Evolutionary conservation across 164 flowering plant species (phyloP).

Genomic region (Euptelea pleiosperma): DNA sequence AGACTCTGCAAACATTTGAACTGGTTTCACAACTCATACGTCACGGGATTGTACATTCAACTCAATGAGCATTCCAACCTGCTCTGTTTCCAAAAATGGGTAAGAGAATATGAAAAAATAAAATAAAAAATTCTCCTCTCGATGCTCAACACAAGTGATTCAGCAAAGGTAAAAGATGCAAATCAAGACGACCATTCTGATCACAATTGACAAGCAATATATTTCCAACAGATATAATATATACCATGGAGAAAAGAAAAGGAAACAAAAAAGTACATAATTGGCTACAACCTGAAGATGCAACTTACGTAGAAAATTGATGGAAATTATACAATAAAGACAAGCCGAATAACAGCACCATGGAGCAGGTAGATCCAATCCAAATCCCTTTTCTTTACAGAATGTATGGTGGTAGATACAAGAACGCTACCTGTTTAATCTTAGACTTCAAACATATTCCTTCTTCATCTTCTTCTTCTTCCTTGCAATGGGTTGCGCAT

Average conservation of each 20-base stretch:
- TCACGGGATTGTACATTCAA: too few relatives aligned
- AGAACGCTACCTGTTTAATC: slow-evolving; percentile 27
- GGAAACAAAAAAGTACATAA: slow-evolving; percentile 11
- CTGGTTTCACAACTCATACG: too few relatives aligned
- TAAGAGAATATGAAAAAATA: too few relatives aligned
- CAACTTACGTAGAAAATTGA: slow-evolving; percentile 23
- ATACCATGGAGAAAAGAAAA: slow-evolving; percentile 8
- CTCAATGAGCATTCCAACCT: too few relatives aligned
- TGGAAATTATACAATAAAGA: slow-evolving; percentile 31
- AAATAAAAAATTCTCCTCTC: too few relatives aligned
- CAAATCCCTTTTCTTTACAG: slow-evolving; percentile 43
- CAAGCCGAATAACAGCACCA: slow-evolving; percentile 22
- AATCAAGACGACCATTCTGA: neutral
- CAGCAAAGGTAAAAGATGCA: too few relatives aligned
- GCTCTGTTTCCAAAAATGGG: too few relatives aligned
- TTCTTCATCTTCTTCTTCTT: slow-evolving; percentile 10
- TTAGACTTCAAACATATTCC: slow-evolving; percentile 7
- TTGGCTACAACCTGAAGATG: slow-evolving; percentile 23
- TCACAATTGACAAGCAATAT: neutral
- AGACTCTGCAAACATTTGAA: too few relatives aligned
- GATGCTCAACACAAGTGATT: too few relatives aligned
- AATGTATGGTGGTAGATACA: slow-evolving; percentile 40
- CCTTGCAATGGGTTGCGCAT: slow-evolving; percentile 10
- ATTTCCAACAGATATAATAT: slow-evolving; percentile 8
- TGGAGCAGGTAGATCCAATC: slow-evolving; percentile 25